Base-by-base conservation (phyloP, 2,329 filamentous ascomycete genomes). In the Lasiodiplodia theobromae region DNA sequence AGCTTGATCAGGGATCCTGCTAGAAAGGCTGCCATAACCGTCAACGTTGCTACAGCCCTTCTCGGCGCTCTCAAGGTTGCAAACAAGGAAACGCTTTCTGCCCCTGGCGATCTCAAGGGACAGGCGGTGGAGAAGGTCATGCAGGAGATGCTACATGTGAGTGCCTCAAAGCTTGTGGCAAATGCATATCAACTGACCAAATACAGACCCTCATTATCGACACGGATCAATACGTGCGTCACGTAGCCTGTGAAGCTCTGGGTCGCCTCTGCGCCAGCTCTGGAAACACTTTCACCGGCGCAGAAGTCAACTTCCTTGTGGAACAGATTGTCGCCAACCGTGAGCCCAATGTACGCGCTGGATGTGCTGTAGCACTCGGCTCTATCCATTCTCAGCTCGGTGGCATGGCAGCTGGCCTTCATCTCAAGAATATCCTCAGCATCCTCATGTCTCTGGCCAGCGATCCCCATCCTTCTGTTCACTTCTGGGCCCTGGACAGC, bases 381-480 rank as follows among this genome's bases (percentile, higher is more conserved):
- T 92, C 91, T 68, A 98, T 99, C 64, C 94, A 99, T 80, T 92
- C 93, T 21, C 94, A 97, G 78, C 92, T 99, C 40, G 96, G 96
- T 68, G 95, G 96, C 68, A 98, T 99, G 94, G 96, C 96, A 66
- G 96, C 96, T 67, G 94, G 94, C 3, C 94, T 96, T 74, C 96
- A 99, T 77, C 86, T 99, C 63, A 98, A 98, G 82, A 97, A 94
- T 1, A 97, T 99, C 62, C 87, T 97, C n/a, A 92, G 95, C 21
- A 96, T 99, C 49, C 83, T 99, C n/a, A 97, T 98, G 92, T 98
- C 96, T 8, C 86, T 99, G 11, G 95, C 94, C 78, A 97, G 94
- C 73, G 96, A 99, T 76, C 93, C 95, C 23, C 96, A 99, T 77
- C 94, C 96, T 0, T 90, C 92, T 0, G 96, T 99, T 10, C 96